Percentiles rank a stretch among this genome's conserved stretches.
Evolutionary conservation across 768 basidiomycete species (phyloP).

Genomic region (Leccinum uliginosum): DNA sequence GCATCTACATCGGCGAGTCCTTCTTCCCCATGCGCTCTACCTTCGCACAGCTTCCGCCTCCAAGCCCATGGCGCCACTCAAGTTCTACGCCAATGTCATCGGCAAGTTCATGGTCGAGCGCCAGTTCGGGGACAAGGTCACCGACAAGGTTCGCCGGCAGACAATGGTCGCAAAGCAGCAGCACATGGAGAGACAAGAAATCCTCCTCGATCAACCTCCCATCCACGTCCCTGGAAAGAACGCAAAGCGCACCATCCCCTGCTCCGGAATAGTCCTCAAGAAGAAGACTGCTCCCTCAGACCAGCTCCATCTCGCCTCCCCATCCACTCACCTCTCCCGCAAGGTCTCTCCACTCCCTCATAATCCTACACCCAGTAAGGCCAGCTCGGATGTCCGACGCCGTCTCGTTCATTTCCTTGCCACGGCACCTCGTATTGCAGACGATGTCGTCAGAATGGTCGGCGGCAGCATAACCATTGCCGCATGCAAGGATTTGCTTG

Average conservation of each 20-base stretch:
- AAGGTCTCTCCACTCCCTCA: slow-evolving; percentile 29
- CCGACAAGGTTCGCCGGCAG: slow-evolving; percentile 43
- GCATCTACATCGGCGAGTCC: slow-evolving; percentile 59
- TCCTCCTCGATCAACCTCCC: slow-evolving; percentile 37
- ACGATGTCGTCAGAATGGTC: slow-evolving; percentile 39
- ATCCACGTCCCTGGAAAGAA: slow-evolving; percentile 34
- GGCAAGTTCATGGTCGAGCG: slow-evolving; percentile 68
- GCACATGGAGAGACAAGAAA: slow-evolving; percentile 47
- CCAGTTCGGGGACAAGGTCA: slow-evolving; percentile 45
- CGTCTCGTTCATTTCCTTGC: slow-evolving; percentile 51
- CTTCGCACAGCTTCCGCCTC: slow-evolving; percentile 55
- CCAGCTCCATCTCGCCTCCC: slow-evolving; percentile 27
- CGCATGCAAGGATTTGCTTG: slow-evolving; percentile 40
- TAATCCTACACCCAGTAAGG: slow-evolving; percentile 14
- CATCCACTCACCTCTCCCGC: slow-evolving; percentile 27
- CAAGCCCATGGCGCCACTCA: slow-evolving; percentile 62
- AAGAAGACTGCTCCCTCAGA: slow-evolving; percentile 28
- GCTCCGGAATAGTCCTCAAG: slow-evolving; percentile 25
- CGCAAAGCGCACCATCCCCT: slow-evolving; percentile 37
- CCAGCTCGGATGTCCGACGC: slow-evolving; percentile 24
- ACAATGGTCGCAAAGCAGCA: slow-evolving; percentile 43
- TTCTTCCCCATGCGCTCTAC: slow-evolving; percentile 70
- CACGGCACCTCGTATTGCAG: slow-evolving; percentile 41
- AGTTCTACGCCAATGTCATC: slow-evolving; percentile 66
- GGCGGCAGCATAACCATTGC: slow-evolving; percentile 37